Evolutionary conservation across 2,329 filamentous ascomycete genomes (phyloP), one percentile per base, ranked within the genome.

Genomic region (Coniochaeta prunicola): DNA sequence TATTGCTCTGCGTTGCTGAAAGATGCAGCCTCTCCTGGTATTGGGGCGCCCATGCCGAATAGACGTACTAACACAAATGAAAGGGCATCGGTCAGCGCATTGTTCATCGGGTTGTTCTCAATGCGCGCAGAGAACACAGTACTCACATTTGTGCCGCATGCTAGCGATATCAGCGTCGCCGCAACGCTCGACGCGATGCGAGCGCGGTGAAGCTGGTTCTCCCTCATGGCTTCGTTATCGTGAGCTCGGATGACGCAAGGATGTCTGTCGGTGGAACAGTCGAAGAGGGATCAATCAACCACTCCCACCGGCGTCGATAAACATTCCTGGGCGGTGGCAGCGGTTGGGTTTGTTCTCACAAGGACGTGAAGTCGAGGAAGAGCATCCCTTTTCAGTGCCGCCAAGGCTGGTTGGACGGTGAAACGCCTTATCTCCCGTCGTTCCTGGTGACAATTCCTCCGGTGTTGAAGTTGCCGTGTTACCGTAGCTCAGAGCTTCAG

Each of bases 1-100:
- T 74, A 74, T 99, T 97, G 74, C 86, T 92, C 73, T 97, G 82
- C 2, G 93, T 97, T n/a, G 94, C 89, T 15, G 92, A 92, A 61
- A 97, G 84, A 70, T 89, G 86, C 66, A 99, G 80, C 66, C 84
- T 87, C 68, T 96, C 87, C 56, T 92, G 92, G 70, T 97, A 97
- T 74, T 97, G 92, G 21, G 94, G 94, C 15, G 91, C 92, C 92
- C 94, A 99, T 74, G 93, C 93, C 58, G 92, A 97, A 75, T 97
- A 99, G 70, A 92, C 93, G 84, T 99, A 97, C 91, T 97, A 64
- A 54, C 26, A 58, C 42, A 59, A 30, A 57, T n/a, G 21, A 57
- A n/a, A 19, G 45, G 12, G 15, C 45, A 50, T 28, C 15, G 45
- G 45, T 50, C 24, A 50, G 45, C 45, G 15, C 53, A 19, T 33